Percentiles rank a stretch among this genome's conserved stretches.
phyloP scores from a whole-genome alignment of 495 filamentous ascomycete species.

The Aspergillus nidulans region DNA sequence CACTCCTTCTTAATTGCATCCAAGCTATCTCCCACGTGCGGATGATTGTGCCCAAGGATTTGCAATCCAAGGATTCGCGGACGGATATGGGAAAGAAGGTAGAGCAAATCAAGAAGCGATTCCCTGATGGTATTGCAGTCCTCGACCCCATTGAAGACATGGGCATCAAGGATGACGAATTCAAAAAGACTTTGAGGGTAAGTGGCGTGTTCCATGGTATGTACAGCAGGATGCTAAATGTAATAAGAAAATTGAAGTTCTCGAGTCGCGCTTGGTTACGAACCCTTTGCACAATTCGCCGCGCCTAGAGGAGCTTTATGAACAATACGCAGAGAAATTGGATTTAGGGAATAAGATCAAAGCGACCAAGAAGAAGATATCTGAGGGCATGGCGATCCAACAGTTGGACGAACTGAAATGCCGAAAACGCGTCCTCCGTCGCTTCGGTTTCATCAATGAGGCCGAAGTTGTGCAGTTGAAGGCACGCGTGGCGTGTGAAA shows the following conservation, averaged over 20 bases:
- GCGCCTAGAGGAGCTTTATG: constrained; percentile 72
- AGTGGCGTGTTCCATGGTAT: neutral
- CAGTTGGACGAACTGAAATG: constrained; percentile 95
- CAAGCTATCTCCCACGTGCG: constrained; percentile 72
- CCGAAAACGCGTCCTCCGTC: constrained; percentile 90
- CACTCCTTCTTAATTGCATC: constrained; percentile 78
- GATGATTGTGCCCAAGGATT: constrained; percentile 72
- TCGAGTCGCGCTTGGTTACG: constrained; percentile 82
- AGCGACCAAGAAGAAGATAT: constrained; percentile 78
- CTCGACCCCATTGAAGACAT: constrained; percentile 94
- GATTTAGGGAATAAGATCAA: constrained; percentile 74
- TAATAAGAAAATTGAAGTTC: constrained; percentile 81
- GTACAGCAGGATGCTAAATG: constrained; percentile 10
- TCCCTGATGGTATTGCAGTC: constrained; percentile 86
- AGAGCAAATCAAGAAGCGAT: constrained; percentile 72
- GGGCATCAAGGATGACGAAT: constrained; percentile 83
- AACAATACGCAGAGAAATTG: constrained; percentile 78
- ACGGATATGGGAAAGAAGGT: constrained; percentile 63
- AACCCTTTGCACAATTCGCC: constrained; percentile 90
- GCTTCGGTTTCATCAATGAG: constrained; percentile 94
- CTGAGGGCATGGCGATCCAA: constrained; percentile 73
- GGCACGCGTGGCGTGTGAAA: constrained; percentile 94
- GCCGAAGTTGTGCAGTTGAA: constrained; percentile 91
- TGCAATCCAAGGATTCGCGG: constrained; percentile 55
- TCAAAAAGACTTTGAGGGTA: constrained; percentile 84